Conservation (phyloP, 2,329 filamentous ascomycete species). For the Decorospora gaudefroyi region DNA sequence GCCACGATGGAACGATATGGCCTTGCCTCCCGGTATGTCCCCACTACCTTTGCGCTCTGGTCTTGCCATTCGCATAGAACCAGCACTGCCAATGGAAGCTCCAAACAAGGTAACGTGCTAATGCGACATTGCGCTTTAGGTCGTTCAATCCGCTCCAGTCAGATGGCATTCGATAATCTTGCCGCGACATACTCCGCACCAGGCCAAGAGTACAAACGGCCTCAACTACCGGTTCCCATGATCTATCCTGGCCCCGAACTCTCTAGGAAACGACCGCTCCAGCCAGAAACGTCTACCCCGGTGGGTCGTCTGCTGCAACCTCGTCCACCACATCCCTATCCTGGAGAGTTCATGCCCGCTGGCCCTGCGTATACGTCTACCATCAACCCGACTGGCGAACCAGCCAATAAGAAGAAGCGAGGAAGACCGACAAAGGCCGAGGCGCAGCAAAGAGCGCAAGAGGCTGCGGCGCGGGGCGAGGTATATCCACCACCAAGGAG, state of each 20-base stretch:
- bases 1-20: conserved; percentile 56
- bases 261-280: conserved; percentile 45
- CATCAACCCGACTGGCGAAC: conserved; percentile 40
- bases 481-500: conserved; percentile 47
- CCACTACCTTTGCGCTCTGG: not conserved
- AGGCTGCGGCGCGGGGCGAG: conserved; percentile 48
- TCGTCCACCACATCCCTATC: conserved; percentile 48
- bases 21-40: conserved; percentile 56
- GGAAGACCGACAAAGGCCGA: conserved; percentile 56
- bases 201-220: conserved; percentile 36
- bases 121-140: conserved; percentile 28
- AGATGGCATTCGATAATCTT: conserved; percentile 43
- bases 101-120: conserved; percentile 5
- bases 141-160: conserved; percentile 46
- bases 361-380: conserved; percentile 38
- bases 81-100: too few relatives aligned
- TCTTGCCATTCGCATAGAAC: not conserved
- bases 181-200: conserved; percentile 25
- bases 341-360: conserved; percentile 36
- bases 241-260: conserved; percentile 41
- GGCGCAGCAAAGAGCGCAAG: conserved; percentile 51
- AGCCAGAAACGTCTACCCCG: conserved; percentile 38
- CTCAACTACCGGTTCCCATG: conserved; percentile 37
- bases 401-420: conserved; percentile 53
- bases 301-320: conserved; percentile 53